Base-by-base conservation (phyloP, 1,284 basidiomycete genomes). In the Tylopilus sp. region DNA sequence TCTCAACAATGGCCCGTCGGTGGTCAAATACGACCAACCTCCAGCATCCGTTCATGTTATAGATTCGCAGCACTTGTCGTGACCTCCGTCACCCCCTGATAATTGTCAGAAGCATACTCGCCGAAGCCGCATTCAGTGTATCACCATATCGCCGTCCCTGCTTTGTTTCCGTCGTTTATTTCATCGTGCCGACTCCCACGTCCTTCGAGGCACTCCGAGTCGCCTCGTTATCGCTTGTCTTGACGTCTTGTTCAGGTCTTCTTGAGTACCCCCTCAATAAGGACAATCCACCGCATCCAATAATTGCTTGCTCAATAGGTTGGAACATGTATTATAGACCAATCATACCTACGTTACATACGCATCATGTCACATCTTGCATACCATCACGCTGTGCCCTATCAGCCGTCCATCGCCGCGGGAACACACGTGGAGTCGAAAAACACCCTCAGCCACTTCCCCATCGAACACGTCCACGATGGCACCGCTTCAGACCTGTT, bases 41-140 rank as follows among this genome's bases (percentile, higher is more conserved):
- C 26, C 67, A 67, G 28, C 54, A 68, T 33, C 60, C 63, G 12
- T 69, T 69, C 7, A 60, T 69, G 60, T 41, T 65, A 64, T 65
- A 68, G 65, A 66, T 23, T 29, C 21, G 40, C 52, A 50, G 31
- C 50, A 49, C 19, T 21, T 8, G 41, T 35, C 45, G 19, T 37
- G 26, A 40, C 35, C 48, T 29, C 37, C 34, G 19, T 16, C n/a
- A 37, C 36, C 23, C 40, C n/a, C 49, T 36, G 23, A 44, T 37
- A 31, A 31, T 36, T 7, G 44, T 47, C 55, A 41, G 48, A 44
- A 51, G 50, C 39, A 47, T 44, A 31, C n/a, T 44, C 49, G 29
- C 12, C 38, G 36, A 52, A 40, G 11, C 35, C 52, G 31, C 52
- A 51, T 41, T n/a, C 40, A 41, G 18, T 63, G 62, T 62, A 63